phyloP scores from a whole-genome alignment of 306 rosid species.

The Sicyos baderoa region DNA sequence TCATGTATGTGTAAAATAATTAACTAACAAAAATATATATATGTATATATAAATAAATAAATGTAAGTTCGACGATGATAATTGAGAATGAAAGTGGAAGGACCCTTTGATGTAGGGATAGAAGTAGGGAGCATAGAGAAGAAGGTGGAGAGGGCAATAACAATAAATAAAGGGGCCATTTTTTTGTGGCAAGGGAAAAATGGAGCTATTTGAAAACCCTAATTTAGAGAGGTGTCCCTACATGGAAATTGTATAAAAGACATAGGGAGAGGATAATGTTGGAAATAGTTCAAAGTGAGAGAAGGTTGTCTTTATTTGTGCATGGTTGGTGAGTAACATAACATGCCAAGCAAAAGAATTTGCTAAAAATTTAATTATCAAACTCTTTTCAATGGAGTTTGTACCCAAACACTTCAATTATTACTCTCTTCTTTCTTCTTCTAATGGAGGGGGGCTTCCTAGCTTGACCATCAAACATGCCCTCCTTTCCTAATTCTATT shows the following conservation, averaged over 20 bases:
- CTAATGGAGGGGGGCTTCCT: constrained; percentile 1
- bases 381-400: not conserved
- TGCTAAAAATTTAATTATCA: not conserved
- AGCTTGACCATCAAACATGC: not conserved
- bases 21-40: too few species aligned
- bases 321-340: constrained; percentile 54
- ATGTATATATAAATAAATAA: too few species aligned
- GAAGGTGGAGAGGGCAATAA: constrained; percentile 2
- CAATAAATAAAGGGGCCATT: not conserved
- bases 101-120: constrained; percentile 9
- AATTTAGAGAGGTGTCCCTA: constrained; percentile 19
- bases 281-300: not conserved
- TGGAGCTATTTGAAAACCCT: constrained; percentile 9
- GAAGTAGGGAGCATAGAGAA: constrained; percentile 9
- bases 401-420: not conserved
- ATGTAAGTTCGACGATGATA: not conserved
- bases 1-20: too few species aligned
- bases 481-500: not conserved
- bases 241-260: constrained; percentile 1
- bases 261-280: constrained; percentile 13
- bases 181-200: not conserved
- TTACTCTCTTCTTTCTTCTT: not conserved
- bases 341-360: constrained; percentile 32
- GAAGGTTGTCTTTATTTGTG: constrained; percentile 26
- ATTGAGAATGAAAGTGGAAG: not conserved